These are phyloP conservation scores for Arthroderma sp. DNA, from an alignment of 2,329 filamentous ascomycete genomes.

Conservation along the genomic window DNA sequence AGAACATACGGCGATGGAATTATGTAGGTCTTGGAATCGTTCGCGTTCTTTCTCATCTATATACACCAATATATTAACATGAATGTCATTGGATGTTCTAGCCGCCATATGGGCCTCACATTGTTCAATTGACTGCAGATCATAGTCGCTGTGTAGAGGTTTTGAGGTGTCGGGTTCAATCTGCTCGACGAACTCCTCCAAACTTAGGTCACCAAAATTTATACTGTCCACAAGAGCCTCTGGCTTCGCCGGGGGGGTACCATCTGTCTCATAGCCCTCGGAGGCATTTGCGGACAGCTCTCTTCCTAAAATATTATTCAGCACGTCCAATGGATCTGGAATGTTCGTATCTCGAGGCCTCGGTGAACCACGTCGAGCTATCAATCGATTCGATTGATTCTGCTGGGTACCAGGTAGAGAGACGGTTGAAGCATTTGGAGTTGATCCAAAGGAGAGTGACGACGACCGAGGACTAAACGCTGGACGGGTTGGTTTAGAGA, in stretches of 20 bases:
- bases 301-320: slow-evolving; percentile 47
- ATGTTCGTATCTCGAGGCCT: slow-evolving; percentile 31
- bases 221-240: slow-evolving; percentile 48
- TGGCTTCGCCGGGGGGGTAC: slow-evolving; percentile 18
- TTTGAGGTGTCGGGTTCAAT: slow-evolving; percentile 11
- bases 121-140: slow-evolving; percentile 53
- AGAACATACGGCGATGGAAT: slow-evolving; percentile 52
- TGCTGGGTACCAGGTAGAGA: slow-evolving; percentile 51
- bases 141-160: slow-evolving; percentile 20
- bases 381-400: slow-evolving; percentile 21
- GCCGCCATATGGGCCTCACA: slow-evolving; percentile 60
- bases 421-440: slow-evolving; percentile 58
- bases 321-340: slow-evolving; percentile 56
- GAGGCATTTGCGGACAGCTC: slow-evolving; percentile 8
- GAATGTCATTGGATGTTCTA: slow-evolving; percentile 5
- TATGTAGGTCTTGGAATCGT: slow-evolving; percentile 81
- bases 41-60: slow-evolving; percentile 64
- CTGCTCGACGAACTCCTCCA: slow-evolving; percentile 53
- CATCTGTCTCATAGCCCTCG: slow-evolving; percentile 6
- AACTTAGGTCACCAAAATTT: slow-evolving; percentile 64
- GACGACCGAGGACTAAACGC: slow-evolving; percentile 59
- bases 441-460: slow-evolving; percentile 60
- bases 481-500: slow-evolving; percentile 55
- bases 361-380: slow-evolving; percentile 53
- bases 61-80: slow-evolving; percentile 8